Evolutionary conservation across 2,329 filamentous ascomycete species (phyloP).

Genomic region (Cladosporium sp.): DNA sequence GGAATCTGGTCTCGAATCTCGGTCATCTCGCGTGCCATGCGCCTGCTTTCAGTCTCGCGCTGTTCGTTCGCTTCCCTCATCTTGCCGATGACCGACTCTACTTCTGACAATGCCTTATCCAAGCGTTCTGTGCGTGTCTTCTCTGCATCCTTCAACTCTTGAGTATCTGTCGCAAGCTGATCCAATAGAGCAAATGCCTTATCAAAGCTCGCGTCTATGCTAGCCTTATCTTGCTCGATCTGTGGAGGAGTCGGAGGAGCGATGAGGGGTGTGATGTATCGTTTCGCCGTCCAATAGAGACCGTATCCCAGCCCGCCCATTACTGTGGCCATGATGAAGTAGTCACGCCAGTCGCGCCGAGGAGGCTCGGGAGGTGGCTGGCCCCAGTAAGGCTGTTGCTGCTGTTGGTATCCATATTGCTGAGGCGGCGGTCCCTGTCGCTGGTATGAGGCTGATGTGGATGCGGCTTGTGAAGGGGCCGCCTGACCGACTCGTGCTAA

Average conservation of each 20-base stretch:
- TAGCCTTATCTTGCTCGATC: constrained; percentile 88
- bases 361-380: constrained; percentile 62
- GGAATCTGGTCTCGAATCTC: constrained; percentile 82
- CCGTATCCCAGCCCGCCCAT: constrained; percentile 88
- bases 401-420: constrained; percentile 44
- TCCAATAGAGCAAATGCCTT: constrained; percentile 89
- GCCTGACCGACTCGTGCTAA: constrained; percentile 72
- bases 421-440: constrained; percentile 30
- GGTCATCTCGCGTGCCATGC: constrained; percentile 82
- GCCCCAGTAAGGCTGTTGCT: constrained; percentile 51
- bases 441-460: constrained; percentile 48
- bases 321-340: constrained; percentile 99
- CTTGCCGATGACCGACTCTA: constrained; percentile 78
- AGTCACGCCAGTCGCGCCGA: constrained; percentile 92
- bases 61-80: constrained; percentile 78
- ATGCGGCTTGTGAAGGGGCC: constrained; percentile 44
- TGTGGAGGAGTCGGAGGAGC: constrained; percentile 91
- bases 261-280: constrained; percentile 88
- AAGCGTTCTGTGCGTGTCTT: constrained; percentile 78
- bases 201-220: constrained; percentile 90
- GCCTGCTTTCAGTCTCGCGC: constrained; percentile 82
- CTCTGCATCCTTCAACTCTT: constrained; percentile 82
- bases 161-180: constrained; percentile 86
- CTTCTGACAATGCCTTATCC: constrained; percentile 76
- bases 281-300: constrained; percentile 83